phyloP scores from a whole-genome alignment of 2,329 filamentous ascomycete genomes.

The Knufia petricola region DNA sequence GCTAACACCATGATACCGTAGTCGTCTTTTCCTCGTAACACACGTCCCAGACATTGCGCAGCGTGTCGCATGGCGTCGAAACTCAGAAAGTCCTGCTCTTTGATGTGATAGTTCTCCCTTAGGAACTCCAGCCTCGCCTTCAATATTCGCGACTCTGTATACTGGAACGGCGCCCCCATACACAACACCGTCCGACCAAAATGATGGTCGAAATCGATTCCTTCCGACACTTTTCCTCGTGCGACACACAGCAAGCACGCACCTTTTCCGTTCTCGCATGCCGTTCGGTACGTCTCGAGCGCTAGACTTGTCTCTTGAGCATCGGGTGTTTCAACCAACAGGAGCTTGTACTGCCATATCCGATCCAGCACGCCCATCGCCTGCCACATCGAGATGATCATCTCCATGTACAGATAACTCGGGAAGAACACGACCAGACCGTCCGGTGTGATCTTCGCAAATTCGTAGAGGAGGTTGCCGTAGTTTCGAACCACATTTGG shows the following conservation, averaged over 20 bases:
- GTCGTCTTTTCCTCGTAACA: conserved; percentile 91
- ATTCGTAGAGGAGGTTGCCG: conserved; percentile 84
- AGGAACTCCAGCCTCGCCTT: conserved; percentile 93
- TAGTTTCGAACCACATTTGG: conserved; percentile 96
- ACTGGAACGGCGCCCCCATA: conserved; percentile 96
- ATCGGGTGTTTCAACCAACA: conserved; percentile 94
- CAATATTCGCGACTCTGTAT: conserved; percentile 92
- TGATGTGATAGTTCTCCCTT: conserved; percentile 92
- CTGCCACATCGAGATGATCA: conserved; percentile 98
- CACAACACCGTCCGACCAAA: conserved; percentile 93
- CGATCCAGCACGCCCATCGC: conserved; percentile 95
- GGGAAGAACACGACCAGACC: conserved; percentile 99
- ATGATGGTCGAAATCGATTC: conserved; percentile 98
- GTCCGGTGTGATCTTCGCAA: conserved; percentile 90
- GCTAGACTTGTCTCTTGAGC: conserved; percentile 94
- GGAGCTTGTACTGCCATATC: conserved; percentile 98
- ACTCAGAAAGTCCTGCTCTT: conserved; percentile 93
- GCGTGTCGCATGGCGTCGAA: conserved; percentile 99
- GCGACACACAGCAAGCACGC: conserved; percentile 91
- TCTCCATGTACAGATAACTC: conserved; percentile 98
- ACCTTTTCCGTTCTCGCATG: conserved; percentile 92
- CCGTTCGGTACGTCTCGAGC: conserved; percentile 91
- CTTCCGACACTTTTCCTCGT: conserved; percentile 92
- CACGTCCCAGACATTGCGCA: conserved; percentile 88
- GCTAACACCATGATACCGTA: conserved; percentile 99